A percentile compares a stretch with the other conserved stretches of the same genome.
These are phyloP conservation scores for Trichoderma koningii DNA, from an alignment of 2,329 filamentous ascomycete species.

Conservation along the genomic window DNA sequence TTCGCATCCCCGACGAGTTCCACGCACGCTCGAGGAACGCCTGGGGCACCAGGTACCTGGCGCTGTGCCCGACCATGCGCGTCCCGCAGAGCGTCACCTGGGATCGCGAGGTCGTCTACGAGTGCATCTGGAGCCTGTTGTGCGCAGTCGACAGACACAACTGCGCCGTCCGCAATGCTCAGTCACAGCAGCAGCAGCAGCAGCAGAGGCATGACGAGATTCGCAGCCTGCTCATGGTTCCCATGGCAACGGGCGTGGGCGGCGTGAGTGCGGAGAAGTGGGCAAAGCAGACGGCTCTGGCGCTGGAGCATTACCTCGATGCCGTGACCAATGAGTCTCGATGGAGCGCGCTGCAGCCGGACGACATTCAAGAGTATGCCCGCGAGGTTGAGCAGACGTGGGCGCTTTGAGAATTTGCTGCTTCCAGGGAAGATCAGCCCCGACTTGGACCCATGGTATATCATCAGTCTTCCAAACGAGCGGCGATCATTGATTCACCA, in stretches of 20 bases:
- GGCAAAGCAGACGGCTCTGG: conserved; percentile 53
- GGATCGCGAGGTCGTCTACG: conserved; percentile 56
- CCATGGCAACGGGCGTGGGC: conserved; percentile 53
- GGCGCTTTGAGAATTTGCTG: background rate
- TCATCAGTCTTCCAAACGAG: background rate
- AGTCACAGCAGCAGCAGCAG: too few species aligned
- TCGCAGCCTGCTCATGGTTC: conserved; percentile 51
- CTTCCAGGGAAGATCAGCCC: background rate
- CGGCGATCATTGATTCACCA: background rate
- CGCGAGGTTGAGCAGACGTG: conserved; percentile 20
- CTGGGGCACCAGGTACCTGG: conserved; percentile 48
- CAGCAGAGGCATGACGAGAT: conserved; percentile 38
- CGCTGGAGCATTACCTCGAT: conserved; percentile 54
- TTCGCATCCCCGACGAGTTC: conserved; percentile 47
- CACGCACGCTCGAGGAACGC: conserved; percentile 38
- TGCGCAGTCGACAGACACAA: conserved; percentile 53
- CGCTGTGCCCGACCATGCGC: conserved; percentile 57
- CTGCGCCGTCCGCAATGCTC: conserved; percentile 30
- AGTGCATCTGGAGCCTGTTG: conserved; percentile 56
- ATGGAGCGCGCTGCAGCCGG: conserved; percentile 43
- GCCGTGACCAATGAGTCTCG: conserved; percentile 46
- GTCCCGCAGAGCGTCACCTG: conserved; percentile 47
- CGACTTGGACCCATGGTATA: background rate
- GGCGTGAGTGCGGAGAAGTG: conserved; percentile 49
- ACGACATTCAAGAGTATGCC: conserved; percentile 22